A percentile compares a stretch with the other conserved stretches of the same genome.
Conservation (phyloP, 2,329 filamentous ascomycete species). For the Talaromyces verruculosus region DNA sequence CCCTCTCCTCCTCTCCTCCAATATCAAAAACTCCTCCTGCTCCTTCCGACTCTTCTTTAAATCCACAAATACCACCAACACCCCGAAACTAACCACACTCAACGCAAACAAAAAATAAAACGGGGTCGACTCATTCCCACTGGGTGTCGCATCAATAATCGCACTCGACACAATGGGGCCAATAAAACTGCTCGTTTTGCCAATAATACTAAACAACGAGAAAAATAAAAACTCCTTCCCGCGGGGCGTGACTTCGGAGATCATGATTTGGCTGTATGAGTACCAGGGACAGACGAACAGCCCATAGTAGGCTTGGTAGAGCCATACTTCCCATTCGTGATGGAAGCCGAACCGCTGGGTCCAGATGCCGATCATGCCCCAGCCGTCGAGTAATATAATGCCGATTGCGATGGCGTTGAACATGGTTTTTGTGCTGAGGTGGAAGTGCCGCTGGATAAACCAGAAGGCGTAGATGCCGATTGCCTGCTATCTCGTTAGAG, state of each 20-base stretch:
- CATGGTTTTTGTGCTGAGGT: constrained; percentile 65
- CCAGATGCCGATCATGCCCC: constrained; percentile 62
- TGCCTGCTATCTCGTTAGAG: constrained; percentile 25
- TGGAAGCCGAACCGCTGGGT: constrained; percentile 56
- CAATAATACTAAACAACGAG: constrained; percentile 66
- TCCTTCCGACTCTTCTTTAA: constrained; percentile 60
- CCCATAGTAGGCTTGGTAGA: constrained; percentile 59
- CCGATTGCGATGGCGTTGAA: constrained; percentile 63
- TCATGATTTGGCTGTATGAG: constrained; percentile 69
- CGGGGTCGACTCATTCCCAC: constrained; percentile 58
- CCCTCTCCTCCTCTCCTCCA: constrained; percentile 39
- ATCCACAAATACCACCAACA: constrained; percentile 59
- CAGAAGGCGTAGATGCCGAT: constrained; percentile 64
- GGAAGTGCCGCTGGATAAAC: constrained; percentile 60
- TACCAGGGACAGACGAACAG: constrained; percentile 70
- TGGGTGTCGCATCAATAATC: constrained; percentile 63
- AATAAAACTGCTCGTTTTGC: constrained; percentile 68
- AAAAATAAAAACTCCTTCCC: constrained; percentile 72
- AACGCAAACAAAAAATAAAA: constrained; percentile 67
- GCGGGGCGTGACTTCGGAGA: constrained; percentile 66
- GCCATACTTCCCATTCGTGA: constrained; percentile 55
- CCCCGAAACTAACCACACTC: constrained; percentile 55
- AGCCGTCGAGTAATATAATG: constrained; percentile 60
- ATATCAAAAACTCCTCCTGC: constrained; percentile 57
- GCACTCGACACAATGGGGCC: constrained; percentile 67